Evolutionary conservation across 768 basidiomycete genomes (phyloP), one percentile per base, ranked within the genome.

Genomic region (Suillus placidus): DNA sequence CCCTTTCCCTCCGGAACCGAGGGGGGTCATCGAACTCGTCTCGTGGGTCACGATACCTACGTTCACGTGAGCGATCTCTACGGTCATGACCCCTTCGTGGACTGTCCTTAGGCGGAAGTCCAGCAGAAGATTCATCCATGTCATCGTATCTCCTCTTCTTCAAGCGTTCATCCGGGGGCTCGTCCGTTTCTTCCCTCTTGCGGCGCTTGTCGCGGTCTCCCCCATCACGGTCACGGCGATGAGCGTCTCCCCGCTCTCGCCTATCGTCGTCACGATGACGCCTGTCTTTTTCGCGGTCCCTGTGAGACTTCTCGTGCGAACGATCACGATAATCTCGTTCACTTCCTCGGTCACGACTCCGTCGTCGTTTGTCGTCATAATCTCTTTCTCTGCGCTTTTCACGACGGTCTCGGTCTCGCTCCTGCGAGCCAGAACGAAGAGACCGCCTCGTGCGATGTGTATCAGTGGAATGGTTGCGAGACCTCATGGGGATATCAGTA

Each of bases 401-500:
- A 64, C 83, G 81, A 70, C 81, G 84, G 60, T 90, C 80, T 60
- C 82, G 70, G 58, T 76, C 75, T 55, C 76, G 72, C 30, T 90
- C 91, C 70, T 85, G 82, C 30, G 92, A 93, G 61, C 79, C 80
- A 12, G 93, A 94, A 67, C 87, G 83, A 71, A 92, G 90, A 56
- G 91, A 93, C 65, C 85, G 84, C 69, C 82, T 84, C 26, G 91
- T 92, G 52, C 85, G 87, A 69, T 87, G 86, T 12, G 91, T 93
- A 74, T 92, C 91, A 43, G 88, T 87, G 4, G 92, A 92, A 75
- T 87, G 86, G 73, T 89, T 89, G 70, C 90, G 88, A 67, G 88
- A 89, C 64, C 88, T 88, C 66, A 18, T 43, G 16, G 56, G 34
- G 64, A 67, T 57, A 42, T 54, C 37, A 63, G 64, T 61, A 66